Base-by-base conservation (phyloP, 31 red algal genomes). In the Endocladia muricata region DNA sequence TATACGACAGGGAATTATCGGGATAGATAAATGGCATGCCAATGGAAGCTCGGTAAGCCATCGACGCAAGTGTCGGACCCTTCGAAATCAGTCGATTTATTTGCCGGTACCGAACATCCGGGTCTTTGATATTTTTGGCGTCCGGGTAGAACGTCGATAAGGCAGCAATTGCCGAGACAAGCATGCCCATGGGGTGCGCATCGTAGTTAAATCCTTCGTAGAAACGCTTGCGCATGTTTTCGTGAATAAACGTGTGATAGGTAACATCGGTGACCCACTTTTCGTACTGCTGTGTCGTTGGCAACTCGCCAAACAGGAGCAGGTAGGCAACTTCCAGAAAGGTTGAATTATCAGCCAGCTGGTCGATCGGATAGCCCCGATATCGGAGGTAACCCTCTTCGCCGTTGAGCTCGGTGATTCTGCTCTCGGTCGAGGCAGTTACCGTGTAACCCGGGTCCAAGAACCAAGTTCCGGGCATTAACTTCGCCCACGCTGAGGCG, bases 401-500 rank as follows among this genome's bases (percentile, higher is more conserved):
- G 39, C 89, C 89, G n/a, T 93, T 74, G n/a, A 93, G 71, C 31
- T 43, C 88, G 8, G 88, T 92, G n/a, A 92, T 89, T 33, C 54
- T 41, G 22, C 55, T 67, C 11, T 34, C 37, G 19, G 47, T 41
- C 59, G 44, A 70, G 8, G 63, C 83, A 2, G 86, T 91, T 55
- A 77, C 86, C 64, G 77, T 89, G 66, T 88, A 91, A 13, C 86
- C 86, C 21, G 83, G 85, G 40, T 91, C 86, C 11, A 51, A n/a
- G n/a, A n/a, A n/a, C n/a, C n/a, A n/a, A n/a, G n/a, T n/a, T n/a
- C n/a, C n/a, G n/a, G n/a, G n/a, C n/a, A n/a, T n/a, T n/a, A n/a
- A n/a, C n/a, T n/a, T n/a, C n/a, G n/a, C n/a, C n/a, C n/a, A n/a
- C n/a, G n/a, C n/a, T n/a, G n/a, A n/a, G n/a, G n/a, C n/a, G n/a